Percentiles rank a stretch among this genome's conserved stretches.
These are phyloP conservation scores for Trichoderma harzianum DNA, from an alignment of 2,329 filamentous ascomycete species.

Conservation along the genomic window DNA sequence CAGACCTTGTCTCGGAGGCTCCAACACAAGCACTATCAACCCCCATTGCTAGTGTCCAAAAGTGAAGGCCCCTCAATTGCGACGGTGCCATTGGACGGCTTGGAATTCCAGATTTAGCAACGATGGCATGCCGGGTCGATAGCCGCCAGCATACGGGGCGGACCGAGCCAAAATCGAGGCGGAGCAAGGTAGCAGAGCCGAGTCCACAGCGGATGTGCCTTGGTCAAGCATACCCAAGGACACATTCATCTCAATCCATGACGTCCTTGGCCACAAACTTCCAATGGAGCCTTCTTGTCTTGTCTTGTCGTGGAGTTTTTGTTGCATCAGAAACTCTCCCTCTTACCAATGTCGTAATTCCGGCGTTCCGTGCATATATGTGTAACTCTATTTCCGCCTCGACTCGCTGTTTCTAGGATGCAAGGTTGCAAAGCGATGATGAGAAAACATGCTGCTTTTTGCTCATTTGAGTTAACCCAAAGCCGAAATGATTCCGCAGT, in stretches of 20 bases:
- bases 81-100: background rate
- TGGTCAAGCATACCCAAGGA: background rate
- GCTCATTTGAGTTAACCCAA: background rate
- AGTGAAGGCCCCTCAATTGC: background rate
- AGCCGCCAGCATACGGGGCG: background rate
- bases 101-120: background rate
- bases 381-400: background rate
- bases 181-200: background rate
- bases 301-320: background rate
- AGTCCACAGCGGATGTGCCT: background rate
- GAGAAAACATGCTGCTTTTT: background rate
- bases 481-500: background rate
- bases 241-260: background rate
- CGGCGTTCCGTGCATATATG: background rate
- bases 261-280: background rate
- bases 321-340: background rate
- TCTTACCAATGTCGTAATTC: background rate
- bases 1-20: background rate
- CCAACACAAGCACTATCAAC: background rate
- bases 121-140: background rate
- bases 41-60: background rate
- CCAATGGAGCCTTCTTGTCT: background rate
- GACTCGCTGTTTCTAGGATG: background rate
- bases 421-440: background rate
- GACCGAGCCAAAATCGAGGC: background rate